Evolutionary conservation across 257 asterid genomes (phyloP), one percentile per base, ranked within the genome.

Genomic region (Vinca minor): DNA sequence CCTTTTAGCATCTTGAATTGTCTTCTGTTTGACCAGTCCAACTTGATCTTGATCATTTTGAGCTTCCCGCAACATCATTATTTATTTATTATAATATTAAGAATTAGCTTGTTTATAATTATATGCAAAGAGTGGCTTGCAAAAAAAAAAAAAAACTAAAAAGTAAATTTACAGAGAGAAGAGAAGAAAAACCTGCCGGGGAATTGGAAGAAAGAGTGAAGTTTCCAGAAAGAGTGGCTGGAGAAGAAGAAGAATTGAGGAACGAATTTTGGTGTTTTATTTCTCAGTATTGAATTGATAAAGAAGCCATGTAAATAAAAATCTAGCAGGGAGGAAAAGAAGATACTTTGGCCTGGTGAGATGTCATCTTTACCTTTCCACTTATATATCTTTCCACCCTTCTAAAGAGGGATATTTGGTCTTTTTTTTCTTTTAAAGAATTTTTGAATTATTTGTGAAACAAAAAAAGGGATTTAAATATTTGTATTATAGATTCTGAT

Each of bases 281-380:
- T 31, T 17, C 42, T 4, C 42, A n/a, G n/a, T 1, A 14, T 14
- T 15, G 11, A 5, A 9, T 15, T 23, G 18, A n/a, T 1, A n/a
- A n/a, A n/a, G 21, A 1, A 53, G 15, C 41, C 32, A 26, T 58
- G 13, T 52, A 36, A 17, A 59, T 26, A 42, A 69, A n/a, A 70
- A 70, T 58, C 75, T 66, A 44, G 56, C 21, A 25, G 4, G 14
- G 29, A n/a, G 4, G 65, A 42, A 44, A n/a, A 8, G 65, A 42
- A 44, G 69, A 70, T 32, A 55, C 34, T 45, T 44, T 70, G 50
- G 26, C 52, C 31, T 8, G 0, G 0, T 23, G 4, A 63, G 55
- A 63, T 42, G 69, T 54, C 69, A 5, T 1, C 9, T 12, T 48
- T 68, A 26, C 66, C 72, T 67, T 55, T 42, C 0, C 0, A 31